A percentile compares a stretch with the other conserved stretches of the same genome.
phyloP scores from a whole-genome alignment of 441 rosid genomes.

The Mallotus japonicus region DNA sequence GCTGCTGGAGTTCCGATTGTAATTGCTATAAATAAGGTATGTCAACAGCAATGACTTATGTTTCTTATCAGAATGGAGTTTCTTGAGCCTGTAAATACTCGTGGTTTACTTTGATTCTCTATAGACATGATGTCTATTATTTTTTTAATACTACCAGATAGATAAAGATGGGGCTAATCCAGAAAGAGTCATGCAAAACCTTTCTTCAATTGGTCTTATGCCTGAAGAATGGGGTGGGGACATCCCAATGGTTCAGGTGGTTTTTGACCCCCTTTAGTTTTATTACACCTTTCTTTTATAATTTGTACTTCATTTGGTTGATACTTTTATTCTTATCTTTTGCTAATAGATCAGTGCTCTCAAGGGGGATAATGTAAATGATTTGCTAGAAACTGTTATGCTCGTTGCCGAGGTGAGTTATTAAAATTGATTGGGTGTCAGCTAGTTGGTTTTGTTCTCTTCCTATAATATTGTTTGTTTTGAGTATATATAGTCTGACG shows the following conservation, averaged over 20 bases:
- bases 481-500: not conserved
- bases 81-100: slow-evolving; percentile 15
- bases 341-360: slow-evolving; percentile 88
- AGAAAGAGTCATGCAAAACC: slow-evolving; percentile 95
- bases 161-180: slow-evolving; percentile 98
- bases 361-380: slow-evolving; percentile 81
- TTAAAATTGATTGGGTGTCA: slow-evolving; percentile 8
- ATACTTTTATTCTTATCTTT: slow-evolving; percentile 26
- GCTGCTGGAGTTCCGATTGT: slow-evolving; percentile 95
- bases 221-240: slow-evolving; percentile 99
- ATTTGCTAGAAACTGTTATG: slow-evolving; percentile 90
- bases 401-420: slow-evolving; percentile 95
- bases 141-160: slow-evolving; percentile 47
- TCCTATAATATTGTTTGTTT: slow-evolving; percentile 2
- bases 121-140: not conserved
- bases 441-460: slow-evolving; percentile 12
- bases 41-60: not conserved
- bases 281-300: slow-evolving; percentile 23
- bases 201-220: slow-evolving; percentile 91
- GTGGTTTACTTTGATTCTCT: slow-evolving; percentile 22
- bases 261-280: slow-evolving; percentile 7
- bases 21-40: slow-evolving; percentile 90
- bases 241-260: slow-evolving; percentile 94
- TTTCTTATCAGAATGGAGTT: slow-evolving; percentile 12
- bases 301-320: slow-evolving; percentile 24